Evolutionary conservation across 805 yeast species (phyloP), one percentile per base, ranked within the genome.

Genomic region (Vanderwaltozyma tropicalis): DNA sequence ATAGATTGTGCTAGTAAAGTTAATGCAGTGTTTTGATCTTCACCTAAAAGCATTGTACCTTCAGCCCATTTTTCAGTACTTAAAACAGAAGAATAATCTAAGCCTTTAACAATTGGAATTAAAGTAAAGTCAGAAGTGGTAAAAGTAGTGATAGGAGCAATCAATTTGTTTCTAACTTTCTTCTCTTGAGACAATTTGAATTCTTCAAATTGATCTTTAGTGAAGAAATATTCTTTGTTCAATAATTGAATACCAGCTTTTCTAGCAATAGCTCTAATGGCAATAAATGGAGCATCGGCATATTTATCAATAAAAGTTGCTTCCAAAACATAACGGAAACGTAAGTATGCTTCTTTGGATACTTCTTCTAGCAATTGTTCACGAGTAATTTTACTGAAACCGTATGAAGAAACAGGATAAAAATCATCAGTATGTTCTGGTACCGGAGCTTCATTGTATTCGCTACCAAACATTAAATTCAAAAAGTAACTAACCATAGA

Each of bases 191-290:
- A 31, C 31, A 49, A 48, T 28, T 55, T 44, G 35, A 55, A 59
- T 4, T 42, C 39, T 32, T 60, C 69, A 35, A 51, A 50, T 15
- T 55, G 50, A 32, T 67, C 75, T 32, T 55, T 54, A 25, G 74
- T 67, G 51, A 60, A 65, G 47, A 47, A 59, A 42, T 64, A 62
- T 18, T 55, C 53, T 43, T 62, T 61, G 44, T 62, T 66, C 42
- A 67, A 62, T 83, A 95, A 80, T 66, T 92, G 98, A 37, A 89
- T 74, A 62, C 97, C 97, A 48, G 78, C 74, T 61, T 83, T 81
- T 38, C 66, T 50, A 10, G 95, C 77, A 45, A 87, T 68, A 47
- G 79, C 82, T 62, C 88, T 77, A 50, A 85, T 66, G 31, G 81
- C 52, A 26, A 56, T 43, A 26, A 59, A 45, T 36, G 72, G 75